phyloP scores from a whole-genome alignment of 1,139 yeast genomes.

The Geotrichum candidum region DNA sequence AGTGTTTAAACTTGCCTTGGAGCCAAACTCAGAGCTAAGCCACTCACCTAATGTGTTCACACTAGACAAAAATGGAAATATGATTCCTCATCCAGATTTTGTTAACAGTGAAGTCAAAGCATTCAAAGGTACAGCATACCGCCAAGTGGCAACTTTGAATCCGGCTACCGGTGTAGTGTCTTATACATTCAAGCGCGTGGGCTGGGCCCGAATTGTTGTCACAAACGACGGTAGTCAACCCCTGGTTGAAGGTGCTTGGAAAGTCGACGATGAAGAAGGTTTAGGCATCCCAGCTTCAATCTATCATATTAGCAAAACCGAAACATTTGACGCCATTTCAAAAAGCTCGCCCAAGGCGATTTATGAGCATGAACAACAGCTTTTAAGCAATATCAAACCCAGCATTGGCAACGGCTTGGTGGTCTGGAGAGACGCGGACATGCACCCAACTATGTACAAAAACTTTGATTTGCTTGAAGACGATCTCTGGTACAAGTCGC shows the following conservation, averaged over 20 bases:
- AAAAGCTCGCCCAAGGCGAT: constrained; percentile 13
- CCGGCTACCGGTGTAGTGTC: constrained; percentile 22
- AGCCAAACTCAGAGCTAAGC: constrained; percentile 22
- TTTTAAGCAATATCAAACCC: constrained; percentile 11
- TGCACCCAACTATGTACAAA: constrained; percentile 20
- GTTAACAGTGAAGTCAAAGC: constrained; percentile 11
- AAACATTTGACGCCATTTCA: constrained; percentile 17
- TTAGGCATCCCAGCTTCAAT: constrained; percentile 32
- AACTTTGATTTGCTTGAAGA: constrained; percentile 15
- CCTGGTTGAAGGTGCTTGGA: constrained; percentile 32
- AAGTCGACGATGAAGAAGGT: constrained; percentile 32
- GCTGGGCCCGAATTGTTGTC: constrained; percentile 34
- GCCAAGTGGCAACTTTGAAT: constrained; percentile 23
- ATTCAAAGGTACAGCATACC: constrained; percentile 30
- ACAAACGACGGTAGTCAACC: constrained; percentile 18
- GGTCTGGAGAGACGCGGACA: constrained; percentile 35
- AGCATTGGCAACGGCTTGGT: constrained; percentile 21
- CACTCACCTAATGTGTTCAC: constrained; percentile 19
- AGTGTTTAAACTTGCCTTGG: constrained; percentile 29
- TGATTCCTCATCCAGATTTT: constrained; percentile 25
- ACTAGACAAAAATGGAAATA: constrained; percentile 22
- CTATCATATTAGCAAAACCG: constrained; percentile 27
- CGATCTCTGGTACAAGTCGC: constrained; percentile 2
- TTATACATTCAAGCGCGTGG: constrained; percentile 27
- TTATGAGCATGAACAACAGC: constrained; percentile 21